Conservation (phyloP, 768 basidiomycete species). For the Boletus sp. region DNA sequence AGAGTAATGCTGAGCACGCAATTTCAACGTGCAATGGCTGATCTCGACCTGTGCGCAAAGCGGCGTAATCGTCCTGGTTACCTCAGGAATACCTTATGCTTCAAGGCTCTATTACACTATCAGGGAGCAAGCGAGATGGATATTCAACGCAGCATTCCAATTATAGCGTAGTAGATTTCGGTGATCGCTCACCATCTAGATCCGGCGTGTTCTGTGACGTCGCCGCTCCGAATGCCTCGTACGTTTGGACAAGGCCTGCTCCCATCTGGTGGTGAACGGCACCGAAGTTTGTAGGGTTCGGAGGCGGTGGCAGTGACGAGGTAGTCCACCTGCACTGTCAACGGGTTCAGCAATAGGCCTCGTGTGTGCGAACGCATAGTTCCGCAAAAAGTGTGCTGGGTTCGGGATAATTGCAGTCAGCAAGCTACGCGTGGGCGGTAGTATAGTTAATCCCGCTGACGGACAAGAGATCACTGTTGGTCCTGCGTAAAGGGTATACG, state of each 20-base stretch:
- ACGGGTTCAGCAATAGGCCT: not conserved
- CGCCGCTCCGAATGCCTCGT: not conserved
- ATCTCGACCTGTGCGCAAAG: not conserved
- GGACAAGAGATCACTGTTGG: constrained; percentile 7
- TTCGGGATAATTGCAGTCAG: constrained; percentile 4
- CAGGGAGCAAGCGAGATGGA: not conserved
- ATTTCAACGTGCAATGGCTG: not conserved
- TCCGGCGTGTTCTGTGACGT: not conserved
- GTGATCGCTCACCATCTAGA: not conserved
- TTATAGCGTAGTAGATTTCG: not conserved
- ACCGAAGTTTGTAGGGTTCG: not conserved
- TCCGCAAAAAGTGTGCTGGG: constrained; percentile 6
- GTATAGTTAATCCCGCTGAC: not conserved
- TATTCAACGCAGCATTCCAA: no score
- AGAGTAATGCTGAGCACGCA: not conserved
- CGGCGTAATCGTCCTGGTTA: no score
- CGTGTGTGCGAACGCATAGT: not conserved
- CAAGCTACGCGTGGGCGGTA: constrained; percentile 5
- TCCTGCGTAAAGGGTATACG: constrained; percentile 4
- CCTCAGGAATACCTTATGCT: no score
- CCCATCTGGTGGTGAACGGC: not conserved
- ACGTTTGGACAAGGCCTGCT: not conserved
- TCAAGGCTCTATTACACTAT: not conserved
- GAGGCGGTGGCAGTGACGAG: not conserved
- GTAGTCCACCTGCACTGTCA: constrained; percentile 9